Conservation (phyloP, 2,329 filamentous ascomycete species). For the Grosmannia penicillata region DNA sequence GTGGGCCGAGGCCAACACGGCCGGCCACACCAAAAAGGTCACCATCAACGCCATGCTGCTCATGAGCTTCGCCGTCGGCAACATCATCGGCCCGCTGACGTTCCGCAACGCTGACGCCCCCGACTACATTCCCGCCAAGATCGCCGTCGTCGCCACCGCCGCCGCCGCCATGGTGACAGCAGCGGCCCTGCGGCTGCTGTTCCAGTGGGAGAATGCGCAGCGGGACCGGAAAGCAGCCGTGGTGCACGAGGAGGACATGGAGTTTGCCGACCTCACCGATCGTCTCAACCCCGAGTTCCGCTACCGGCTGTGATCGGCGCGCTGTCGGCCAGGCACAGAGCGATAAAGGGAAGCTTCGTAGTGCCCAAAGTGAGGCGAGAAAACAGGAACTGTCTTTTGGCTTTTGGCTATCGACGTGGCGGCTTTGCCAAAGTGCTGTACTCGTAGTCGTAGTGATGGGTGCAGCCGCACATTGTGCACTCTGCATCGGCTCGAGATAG, state of each 20-base stretch:
- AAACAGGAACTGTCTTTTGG: too few relatives aligned
- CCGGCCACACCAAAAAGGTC: conserved; percentile 3
- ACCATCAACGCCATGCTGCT: conserved; percentile 1
- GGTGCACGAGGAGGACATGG: conserved; percentile 13
- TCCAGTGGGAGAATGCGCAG: conserved; percentile 31
- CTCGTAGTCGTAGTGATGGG: too few relatives aligned
- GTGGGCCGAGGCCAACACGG: conserved; percentile 14
- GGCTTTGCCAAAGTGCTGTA: too few relatives aligned
- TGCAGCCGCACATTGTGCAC: too few relatives aligned
- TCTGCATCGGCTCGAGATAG: too few relatives aligned
- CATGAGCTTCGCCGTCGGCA: conserved; percentile 25
- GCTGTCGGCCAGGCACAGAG: too few relatives aligned
- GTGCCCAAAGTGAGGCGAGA: too few relatives aligned
- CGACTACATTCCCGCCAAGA: background rate
- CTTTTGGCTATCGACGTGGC: too few relatives aligned
- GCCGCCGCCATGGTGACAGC: conserved; percentile 24
- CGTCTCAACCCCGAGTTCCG: conserved; percentile 12
- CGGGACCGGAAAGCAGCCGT: conserved; percentile 13
- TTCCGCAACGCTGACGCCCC: conserved; percentile 37
- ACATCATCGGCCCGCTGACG: conserved; percentile 42
- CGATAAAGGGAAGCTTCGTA: too few relatives aligned
- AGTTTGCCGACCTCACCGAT: conserved; percentile 18
- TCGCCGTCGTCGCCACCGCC: background rate
- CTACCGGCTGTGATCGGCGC: too few relatives aligned
- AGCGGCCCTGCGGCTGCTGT: conserved; percentile 18